A percentile compares a stretch with the other conserved stretches of the same genome.
These are phyloP conservation scores for Coemansia sp. DNA, from an alignment of 371 early-diverging fungal species.

Conservation along the genomic window DNA sequence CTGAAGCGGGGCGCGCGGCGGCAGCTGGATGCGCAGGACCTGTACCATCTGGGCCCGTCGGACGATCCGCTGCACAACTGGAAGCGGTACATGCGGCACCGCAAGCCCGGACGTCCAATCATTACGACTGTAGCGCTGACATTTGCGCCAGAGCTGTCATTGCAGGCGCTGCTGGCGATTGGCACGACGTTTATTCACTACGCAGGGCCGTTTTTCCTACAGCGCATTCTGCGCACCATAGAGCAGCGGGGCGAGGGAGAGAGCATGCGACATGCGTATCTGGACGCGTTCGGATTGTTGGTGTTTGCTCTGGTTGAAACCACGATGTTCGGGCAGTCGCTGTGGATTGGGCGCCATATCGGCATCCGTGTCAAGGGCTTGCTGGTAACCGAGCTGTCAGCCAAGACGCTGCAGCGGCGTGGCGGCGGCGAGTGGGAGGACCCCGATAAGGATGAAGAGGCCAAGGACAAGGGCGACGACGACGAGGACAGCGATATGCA, in stretches of 20 bases:
- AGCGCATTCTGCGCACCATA: constrained; percentile 42
- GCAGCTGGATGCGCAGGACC: constrained; percentile 29
- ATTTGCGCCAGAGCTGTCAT: constrained; percentile 32
- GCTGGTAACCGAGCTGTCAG: constrained; percentile 42
- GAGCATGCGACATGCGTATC: constrained; percentile 49
- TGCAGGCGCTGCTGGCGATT: constrained; percentile 21
- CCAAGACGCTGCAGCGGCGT: constrained; percentile 43
- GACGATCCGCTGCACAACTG: constrained; percentile 36
- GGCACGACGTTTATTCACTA: constrained; percentile 13
- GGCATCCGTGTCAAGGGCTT: constrained; percentile 46
- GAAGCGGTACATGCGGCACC: constrained; percentile 25
- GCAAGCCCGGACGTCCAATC: constrained; percentile 26
- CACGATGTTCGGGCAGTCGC: constrained; percentile 52
- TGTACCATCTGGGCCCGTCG: constrained; percentile 27
- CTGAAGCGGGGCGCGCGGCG: constrained; percentile 26
- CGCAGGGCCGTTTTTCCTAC: constrained; percentile 47
- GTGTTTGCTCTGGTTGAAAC: constrained; percentile 55
- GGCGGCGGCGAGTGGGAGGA: constrained; percentile 12
- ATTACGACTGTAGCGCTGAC: constrained; percentile 16
- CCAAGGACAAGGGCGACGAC: not conserved
- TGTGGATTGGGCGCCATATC: constrained; percentile 47
- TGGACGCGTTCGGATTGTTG: constrained; percentile 62
- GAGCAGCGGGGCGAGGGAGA: constrained; percentile 7
- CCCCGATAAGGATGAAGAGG: not conserved
- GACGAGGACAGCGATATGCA: constrained; percentile 7